These are phyloP conservation scores for Exophiala bonariae DNA, from an alignment of 2,329 filamentous ascomycete genomes.

Conservation along the genomic window DNA sequence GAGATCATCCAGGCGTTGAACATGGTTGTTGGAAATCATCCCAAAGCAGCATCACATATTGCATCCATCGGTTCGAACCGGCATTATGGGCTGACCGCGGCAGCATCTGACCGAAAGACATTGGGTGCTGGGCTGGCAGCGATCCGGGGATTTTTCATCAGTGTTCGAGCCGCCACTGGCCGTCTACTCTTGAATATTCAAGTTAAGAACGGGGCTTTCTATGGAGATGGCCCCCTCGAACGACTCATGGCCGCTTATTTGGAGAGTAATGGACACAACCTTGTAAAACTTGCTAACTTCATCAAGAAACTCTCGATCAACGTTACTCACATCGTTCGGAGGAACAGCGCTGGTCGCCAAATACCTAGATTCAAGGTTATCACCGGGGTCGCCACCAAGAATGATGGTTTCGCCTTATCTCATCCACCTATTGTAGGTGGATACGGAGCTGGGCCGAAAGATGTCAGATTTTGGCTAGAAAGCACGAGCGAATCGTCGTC, in stretches of 20 bases:
- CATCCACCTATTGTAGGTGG: slow-evolving; percentile 38
- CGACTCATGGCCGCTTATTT: slow-evolving; percentile 38
- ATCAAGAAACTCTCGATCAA: slow-evolving; percentile 43
- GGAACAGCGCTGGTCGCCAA: not conserved
- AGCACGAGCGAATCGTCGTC: not conserved
- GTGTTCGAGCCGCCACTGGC: slow-evolving; percentile 58
- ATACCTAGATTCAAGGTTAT: not conserved
- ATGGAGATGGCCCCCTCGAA: slow-evolving; percentile 47
- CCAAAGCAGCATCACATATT: not conserved
- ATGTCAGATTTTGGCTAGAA: slow-evolving; percentile 57
- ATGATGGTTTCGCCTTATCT: slow-evolving; percentile 8
- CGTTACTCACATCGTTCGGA: slow-evolving; percentile 35
- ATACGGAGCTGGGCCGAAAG: slow-evolving; percentile 49
- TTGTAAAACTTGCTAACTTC: slow-evolving; percentile 32
- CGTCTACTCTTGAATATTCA: slow-evolving; percentile 64
- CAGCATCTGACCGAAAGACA: not conserved
- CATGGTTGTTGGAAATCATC: not conserved
- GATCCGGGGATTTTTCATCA: slow-evolving; percentile 62
- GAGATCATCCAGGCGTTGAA: slow-evolving; percentile 2
- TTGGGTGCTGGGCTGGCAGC: slow-evolving; percentile 46
- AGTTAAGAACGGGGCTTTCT: slow-evolving; percentile 61
- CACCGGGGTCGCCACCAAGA: not conserved
- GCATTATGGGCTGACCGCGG: not conserved
- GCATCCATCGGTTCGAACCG: not conserved
- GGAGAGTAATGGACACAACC: slow-evolving; percentile 23